These are phyloP conservation scores for Epipyxis sp. DNA, from an alignment of 108 stramenopile genomes.

Conservation along the genomic window DNA sequence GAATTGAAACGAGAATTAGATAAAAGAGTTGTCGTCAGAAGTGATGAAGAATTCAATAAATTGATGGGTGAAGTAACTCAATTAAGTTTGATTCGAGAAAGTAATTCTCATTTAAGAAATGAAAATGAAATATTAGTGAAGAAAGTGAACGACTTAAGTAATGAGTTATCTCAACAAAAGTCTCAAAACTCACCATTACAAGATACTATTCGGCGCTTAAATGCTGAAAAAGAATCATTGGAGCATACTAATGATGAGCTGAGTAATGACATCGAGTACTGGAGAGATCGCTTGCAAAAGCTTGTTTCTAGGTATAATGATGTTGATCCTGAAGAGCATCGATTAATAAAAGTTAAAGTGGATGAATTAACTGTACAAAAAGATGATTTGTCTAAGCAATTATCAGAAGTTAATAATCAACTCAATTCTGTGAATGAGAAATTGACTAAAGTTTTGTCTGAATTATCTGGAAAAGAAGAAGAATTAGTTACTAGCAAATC, in stretches of 20 bases:
- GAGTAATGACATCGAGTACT: slow-evolving; percentile 3
- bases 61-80: slow-evolving; percentile 11
- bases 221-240: neutral
- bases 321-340: slow-evolving; percentile 35
- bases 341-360: neutral
- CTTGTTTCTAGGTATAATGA: slow-evolving; percentile 29
- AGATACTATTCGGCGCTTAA: neutral
- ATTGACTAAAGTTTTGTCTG: neutral
- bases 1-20: slow-evolving; percentile 18
- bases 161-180: neutral
- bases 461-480: neutral
- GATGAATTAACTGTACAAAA: neutral
- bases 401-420: neutral
- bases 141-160: neutral
- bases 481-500: neutral
- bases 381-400: neutral
- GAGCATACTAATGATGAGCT: neutral
- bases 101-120: slow-evolving; percentile 14
- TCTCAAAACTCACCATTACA: neutral
- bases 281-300: neutral
- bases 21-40: neutral
- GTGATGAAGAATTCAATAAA: slow-evolving; percentile 16
- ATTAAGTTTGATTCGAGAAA: slow-evolving; percentile 18
- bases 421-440: neutral
- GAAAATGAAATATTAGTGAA: slow-evolving; percentile 16